phyloP scores from a whole-genome alignment of 2,329 filamentous ascomycete genomes.

The Claviceps digitariae region DNA sequence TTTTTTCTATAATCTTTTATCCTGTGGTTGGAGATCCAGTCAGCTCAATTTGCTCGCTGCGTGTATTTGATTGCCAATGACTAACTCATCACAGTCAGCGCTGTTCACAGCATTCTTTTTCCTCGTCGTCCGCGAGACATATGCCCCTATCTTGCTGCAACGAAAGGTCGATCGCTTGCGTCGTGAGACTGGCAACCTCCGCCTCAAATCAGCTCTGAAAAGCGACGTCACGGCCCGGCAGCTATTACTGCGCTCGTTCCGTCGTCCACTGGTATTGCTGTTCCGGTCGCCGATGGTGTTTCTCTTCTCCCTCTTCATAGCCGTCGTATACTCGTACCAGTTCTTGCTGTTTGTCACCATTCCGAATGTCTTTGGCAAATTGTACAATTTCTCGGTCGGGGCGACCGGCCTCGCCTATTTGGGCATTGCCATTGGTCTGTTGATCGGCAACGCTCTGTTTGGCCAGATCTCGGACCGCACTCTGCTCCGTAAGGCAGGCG shows the following conservation, averaged over 20 bases:
- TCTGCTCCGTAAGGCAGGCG: background rate
- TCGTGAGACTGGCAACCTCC: background rate
- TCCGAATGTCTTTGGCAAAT: background rate
- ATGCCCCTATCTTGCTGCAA: background rate
- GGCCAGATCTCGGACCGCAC: background rate
- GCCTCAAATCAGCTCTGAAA: background rate
- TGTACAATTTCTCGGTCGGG: background rate
- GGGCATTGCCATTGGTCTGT: background rate
- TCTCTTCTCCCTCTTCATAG: background rate
- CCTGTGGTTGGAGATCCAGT: slow-evolving; percentile 6
- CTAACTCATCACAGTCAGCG: background rate
- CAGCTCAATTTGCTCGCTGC: too few relatives aligned
- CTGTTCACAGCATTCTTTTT: background rate
- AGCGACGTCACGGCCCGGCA: background rate
- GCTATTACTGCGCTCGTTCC: background rate
- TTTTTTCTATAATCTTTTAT: too few relatives aligned
- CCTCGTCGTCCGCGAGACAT: background rate
- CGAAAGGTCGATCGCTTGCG: background rate
- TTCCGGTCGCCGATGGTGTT: background rate
- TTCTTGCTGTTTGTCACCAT: background rate
- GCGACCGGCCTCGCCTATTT: background rate
- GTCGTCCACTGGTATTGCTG: background rate
- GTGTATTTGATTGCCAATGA: background rate
- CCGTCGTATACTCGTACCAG: background rate
- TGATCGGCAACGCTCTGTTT: background rate